Evolutionary conservation across 345 rosid genomes (phyloP).

Genomic region (Cardamine occulta): DNA sequence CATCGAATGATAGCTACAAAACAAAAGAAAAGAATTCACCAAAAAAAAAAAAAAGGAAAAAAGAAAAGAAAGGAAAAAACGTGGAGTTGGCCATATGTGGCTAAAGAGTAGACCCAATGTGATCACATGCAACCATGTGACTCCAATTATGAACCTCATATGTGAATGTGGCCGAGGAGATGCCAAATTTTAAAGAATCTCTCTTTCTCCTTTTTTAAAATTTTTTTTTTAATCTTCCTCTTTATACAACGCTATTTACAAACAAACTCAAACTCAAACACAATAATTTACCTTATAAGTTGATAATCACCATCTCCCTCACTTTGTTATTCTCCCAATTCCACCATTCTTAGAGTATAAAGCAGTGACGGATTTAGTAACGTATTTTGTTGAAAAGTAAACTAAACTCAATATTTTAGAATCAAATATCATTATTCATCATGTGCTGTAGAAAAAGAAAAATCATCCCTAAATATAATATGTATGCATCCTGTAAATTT

Average conservation of each 20-base stretch:
- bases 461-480: background rate
- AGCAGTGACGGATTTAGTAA: background rate
- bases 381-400: background rate
- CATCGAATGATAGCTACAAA: conserved; percentile 39
- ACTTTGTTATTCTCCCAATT: background rate
- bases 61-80: conserved; percentile 11
- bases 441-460: too few relatives aligned
- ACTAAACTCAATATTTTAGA: background rate
- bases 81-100: conserved; percentile 48
- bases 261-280: background rate
- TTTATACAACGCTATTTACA: conserved; percentile 1
- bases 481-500: background rate
- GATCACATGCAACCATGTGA: conserved; percentile 48
- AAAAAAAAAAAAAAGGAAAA: too few relatives aligned
- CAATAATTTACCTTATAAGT: background rate
- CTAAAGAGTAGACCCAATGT: conserved; percentile 45
- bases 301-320: background rate
- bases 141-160: conserved; percentile 46
- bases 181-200: conserved; percentile 33
- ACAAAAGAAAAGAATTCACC: conserved; percentile 33
- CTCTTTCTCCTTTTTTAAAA: too few relatives aligned
- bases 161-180: conserved; percentile 36
- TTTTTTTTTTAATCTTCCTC: background rate
- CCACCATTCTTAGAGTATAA: background rate
- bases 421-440: too few relatives aligned